phyloP scores from a whole-genome alignment of 2,329 filamentous ascomycete genomes.

The Sordariomycetes sp. region DNA sequence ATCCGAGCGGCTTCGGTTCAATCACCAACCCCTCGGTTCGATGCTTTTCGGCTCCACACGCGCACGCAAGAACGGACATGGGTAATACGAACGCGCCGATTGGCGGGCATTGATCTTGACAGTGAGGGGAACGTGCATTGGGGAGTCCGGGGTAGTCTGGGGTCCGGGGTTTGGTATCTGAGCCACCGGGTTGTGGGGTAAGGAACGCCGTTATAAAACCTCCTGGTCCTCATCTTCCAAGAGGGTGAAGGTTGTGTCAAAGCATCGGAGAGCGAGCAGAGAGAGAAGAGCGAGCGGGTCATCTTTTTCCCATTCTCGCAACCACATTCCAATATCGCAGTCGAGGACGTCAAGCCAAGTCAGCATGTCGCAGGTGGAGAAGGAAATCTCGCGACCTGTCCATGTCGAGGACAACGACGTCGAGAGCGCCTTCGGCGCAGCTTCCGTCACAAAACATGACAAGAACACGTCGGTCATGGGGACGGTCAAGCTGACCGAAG shows the following conservation, averaged over 20 bases:
- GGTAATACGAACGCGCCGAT: neutral
- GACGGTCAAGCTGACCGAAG: conserved; percentile 15
- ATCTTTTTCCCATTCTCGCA: neutral
- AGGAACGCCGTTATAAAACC: no score
- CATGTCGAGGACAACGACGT: neutral
- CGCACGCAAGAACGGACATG: neutral
- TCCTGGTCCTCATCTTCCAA: neutral
- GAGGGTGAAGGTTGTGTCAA: neutral
- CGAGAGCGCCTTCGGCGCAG: neutral
- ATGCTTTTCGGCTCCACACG: neutral
- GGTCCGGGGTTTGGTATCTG: neutral
- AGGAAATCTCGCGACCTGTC: neutral
- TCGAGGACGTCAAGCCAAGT: no score
- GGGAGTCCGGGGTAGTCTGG: neutral
- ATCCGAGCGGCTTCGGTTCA: neutral
- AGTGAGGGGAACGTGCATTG: neutral
- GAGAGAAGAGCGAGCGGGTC: no score
- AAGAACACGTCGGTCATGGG: conserved; percentile 5
- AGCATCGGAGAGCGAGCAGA: neutral
- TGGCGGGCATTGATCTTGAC: neutral
- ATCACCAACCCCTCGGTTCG: neutral
- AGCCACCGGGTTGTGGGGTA: no score
- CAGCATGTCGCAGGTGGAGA: neutral
- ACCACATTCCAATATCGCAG: neutral
- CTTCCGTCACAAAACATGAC: neutral